Conservation (phyloP, 148 eudicot genomes). For the Chenopodium quinoa region DNA sequence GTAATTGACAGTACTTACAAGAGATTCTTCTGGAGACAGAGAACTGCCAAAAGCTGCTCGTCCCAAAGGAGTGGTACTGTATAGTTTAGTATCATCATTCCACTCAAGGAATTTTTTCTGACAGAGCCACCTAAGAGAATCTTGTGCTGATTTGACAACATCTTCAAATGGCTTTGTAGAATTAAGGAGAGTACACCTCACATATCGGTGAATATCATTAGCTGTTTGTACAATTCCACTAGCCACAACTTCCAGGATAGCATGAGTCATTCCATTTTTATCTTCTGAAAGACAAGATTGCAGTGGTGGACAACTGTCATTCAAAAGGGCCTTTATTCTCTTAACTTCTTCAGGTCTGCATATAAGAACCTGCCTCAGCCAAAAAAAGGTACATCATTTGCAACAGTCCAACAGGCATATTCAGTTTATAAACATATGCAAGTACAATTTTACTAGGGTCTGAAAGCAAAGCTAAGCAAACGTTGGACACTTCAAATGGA, state of each 20-base stretch:
- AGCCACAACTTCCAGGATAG: slow-evolving; percentile 95
- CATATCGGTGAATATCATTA: slow-evolving; percentile 90
- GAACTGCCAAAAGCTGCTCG: slow-evolving; percentile 98
- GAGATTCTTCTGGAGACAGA: slow-evolving; percentile 92
- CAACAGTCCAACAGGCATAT: neutral
- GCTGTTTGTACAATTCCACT: slow-evolving; percentile 98
- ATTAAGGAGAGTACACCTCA: slow-evolving; percentile 94
- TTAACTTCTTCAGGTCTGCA: slow-evolving; percentile 89
- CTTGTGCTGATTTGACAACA: slow-evolving; percentile 97
- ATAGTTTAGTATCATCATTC: slow-evolving; percentile 91
- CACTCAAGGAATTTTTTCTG: slow-evolving; percentile 89
- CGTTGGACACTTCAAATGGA: neutral
- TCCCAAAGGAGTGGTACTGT: slow-evolving; percentile 87
- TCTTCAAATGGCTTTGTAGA: slow-evolving; percentile 96
- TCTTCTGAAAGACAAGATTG: slow-evolving; percentile 98
- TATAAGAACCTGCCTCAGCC: slow-evolving; percentile 63
- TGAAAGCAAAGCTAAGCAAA: neutral
- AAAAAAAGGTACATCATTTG: neutral
- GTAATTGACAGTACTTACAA: slow-evolving; percentile 46
- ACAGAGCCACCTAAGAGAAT: slow-evolving; percentile 94
- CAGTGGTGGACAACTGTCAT: slow-evolving; percentile 89
- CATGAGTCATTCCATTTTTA: slow-evolving; percentile 99
- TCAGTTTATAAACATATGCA: slow-evolving; percentile 3
- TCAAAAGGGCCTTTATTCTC: slow-evolving; percentile 65
- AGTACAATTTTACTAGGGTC: neutral